phyloP scores from a whole-genome alignment of 2,329 filamentous ascomycete genomes.

The Colletotrichum tofieldiae region DNA sequence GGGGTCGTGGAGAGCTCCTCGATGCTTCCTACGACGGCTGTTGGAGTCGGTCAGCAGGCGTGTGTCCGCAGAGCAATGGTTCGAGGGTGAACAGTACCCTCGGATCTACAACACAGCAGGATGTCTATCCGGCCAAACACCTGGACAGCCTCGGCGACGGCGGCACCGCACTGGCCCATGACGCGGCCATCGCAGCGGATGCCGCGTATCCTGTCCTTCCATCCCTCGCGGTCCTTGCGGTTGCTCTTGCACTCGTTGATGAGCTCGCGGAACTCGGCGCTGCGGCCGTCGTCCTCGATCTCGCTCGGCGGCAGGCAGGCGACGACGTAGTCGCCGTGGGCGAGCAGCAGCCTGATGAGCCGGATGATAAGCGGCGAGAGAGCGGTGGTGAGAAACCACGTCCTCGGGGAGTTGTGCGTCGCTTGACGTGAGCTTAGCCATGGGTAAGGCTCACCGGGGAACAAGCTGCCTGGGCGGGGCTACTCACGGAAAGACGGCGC shows the following conservation, averaged over 20 bases:
- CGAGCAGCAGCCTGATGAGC: slow-evolving; percentile 84
- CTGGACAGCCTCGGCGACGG: slow-evolving; percentile 87
- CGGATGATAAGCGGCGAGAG: slow-evolving; percentile 89
- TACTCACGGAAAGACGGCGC: slow-evolving; percentile 68
- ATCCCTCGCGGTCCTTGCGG: slow-evolving; percentile 79
- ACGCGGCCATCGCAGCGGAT: slow-evolving; percentile 75
- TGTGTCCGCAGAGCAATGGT: background rate
- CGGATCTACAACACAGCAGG: slow-evolving; percentile 88
- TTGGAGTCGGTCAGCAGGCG: background rate
- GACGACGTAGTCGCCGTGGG: slow-evolving; percentile 93
- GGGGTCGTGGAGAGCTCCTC: slow-evolving; percentile 87
- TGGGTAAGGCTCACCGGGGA: background rate
- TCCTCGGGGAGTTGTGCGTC: slow-evolving; percentile 82
- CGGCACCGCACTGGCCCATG: slow-evolving; percentile 84
- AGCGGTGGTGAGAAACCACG: slow-evolving; percentile 93
- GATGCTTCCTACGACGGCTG: slow-evolving; percentile 89
- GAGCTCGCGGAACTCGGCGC: slow-evolving; percentile 85
- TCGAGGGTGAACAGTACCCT: slow-evolving; percentile 70
- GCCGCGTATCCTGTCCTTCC: slow-evolving; percentile 82
- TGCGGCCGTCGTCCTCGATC: slow-evolving; percentile 82
- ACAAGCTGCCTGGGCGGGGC: slow-evolving; percentile 48
- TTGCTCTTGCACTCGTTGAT: slow-evolving; percentile 78
- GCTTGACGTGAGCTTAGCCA: slow-evolving; percentile 57
- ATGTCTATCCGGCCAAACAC: slow-evolving; percentile 92
- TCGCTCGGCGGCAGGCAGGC: slow-evolving; percentile 86